Evolutionary conservation across 345 rosid species (phyloP), one percentile per base, ranked within the genome.

Genomic region (Turritis glabra): DNA sequence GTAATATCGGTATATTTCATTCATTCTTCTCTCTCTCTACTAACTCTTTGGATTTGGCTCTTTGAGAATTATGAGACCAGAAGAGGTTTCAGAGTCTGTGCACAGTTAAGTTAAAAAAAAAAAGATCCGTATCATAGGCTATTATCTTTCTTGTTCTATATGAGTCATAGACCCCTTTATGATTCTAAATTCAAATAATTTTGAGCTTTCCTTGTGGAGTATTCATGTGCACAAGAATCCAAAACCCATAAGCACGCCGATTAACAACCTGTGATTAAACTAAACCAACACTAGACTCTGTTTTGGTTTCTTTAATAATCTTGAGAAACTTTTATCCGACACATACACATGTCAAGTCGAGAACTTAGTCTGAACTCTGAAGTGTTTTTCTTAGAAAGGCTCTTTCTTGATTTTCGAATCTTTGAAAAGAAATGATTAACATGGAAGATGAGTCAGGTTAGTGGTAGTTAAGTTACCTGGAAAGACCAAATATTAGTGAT

Each of bases 271-370:
- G 29, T 41, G 50, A 65, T 55, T 55, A 74, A 74, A 74, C 59
- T 74, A 23, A 37, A 44, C 15, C n/a, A 22, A 61, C 50, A 40
- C 14, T 32, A 61, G 18, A 61, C 67, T 10, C 48, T 44, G 30
- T 9, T n/a, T 72, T 38, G 43, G 33, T 19, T 40, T 26, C 44
- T 62, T 75, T 67, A 52, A 13, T 63, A 54, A 41, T 35, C 26
- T 62, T 62, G 72, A 62, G 63, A 19, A 53, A 38, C 38, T 53
- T 27, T 70, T 44, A 40, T 68, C 60, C 33, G 33, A 64, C 65
- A 54, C 50, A 57, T 63, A 68, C 85, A 85, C 72, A 77, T 78
- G 82, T 80, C 81, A 83, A 74, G 71, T 67, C 37, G 48, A 61
- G 78, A 79, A 79, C 78, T 77, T 60, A 76, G 82, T 69, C 69